These are phyloP conservation scores for Gossypium davidsonii DNA, from an alignment of 441 rosid genomes.

Conservation along the genomic window DNA sequence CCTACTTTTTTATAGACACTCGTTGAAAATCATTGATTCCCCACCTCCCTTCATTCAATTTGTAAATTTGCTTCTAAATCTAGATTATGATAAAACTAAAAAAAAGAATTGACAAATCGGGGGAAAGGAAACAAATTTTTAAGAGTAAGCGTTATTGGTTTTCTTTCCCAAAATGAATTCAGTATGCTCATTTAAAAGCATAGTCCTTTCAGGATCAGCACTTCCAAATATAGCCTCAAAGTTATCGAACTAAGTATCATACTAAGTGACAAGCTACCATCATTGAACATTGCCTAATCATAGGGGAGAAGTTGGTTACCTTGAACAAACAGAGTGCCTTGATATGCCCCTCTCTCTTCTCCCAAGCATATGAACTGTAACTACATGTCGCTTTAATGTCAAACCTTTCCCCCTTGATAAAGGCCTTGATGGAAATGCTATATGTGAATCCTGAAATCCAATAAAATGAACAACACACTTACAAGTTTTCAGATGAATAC, in stretches of 20 bases:
- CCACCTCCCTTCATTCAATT: background rate
- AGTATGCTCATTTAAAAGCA: slow-evolving; percentile 1
- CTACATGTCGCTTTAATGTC: slow-evolving; percentile 36
- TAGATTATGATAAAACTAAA: background rate
- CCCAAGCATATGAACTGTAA: slow-evolving; percentile 38
- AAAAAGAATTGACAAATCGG: background rate
- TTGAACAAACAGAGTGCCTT: slow-evolving; percentile 37
- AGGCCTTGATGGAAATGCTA: slow-evolving; percentile 44
- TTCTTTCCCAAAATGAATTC: background rate
- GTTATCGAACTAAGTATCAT: background rate
- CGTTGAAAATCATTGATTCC: background rate
- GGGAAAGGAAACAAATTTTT: background rate
- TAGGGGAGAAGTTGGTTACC: slow-evolving; percentile 34
- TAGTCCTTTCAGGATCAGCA: background rate
- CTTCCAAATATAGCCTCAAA: background rate
- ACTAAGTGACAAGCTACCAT: background rate
- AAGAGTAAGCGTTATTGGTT: background rate
- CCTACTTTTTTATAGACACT: background rate
- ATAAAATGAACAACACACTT: background rate
- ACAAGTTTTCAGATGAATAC: slow-evolving; percentile 2
- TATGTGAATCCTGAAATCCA: slow-evolving; percentile 14
- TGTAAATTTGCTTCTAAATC: background rate
- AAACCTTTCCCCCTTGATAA: slow-evolving; percentile 55
- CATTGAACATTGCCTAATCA: background rate
- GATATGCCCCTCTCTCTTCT: slow-evolving; percentile 42